Evolutionary conservation across 1,284 basidiomycete genomes (phyloP).

Genomic region (Trametes polyzona): DNA sequence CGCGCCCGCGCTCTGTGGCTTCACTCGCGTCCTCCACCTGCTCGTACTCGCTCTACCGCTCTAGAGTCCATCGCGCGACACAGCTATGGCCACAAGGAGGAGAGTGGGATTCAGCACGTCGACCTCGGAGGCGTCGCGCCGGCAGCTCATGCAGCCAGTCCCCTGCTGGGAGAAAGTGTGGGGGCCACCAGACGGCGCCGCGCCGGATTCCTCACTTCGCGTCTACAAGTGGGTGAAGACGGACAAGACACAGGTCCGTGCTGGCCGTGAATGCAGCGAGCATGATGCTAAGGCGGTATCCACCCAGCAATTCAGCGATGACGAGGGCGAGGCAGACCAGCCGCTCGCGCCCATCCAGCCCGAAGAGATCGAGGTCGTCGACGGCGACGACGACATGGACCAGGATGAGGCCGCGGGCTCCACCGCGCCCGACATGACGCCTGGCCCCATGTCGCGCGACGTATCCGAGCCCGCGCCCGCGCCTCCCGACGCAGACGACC

Average conservation of each 20-base stretch:
- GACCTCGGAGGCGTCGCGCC: conserved; percentile 75
- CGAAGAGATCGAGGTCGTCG: conserved; percentile 36
- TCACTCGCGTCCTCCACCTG: background rate
- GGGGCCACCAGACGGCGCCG: conserved; percentile 56
- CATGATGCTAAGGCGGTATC: no score
- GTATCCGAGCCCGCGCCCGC: conserved; percentile 38
- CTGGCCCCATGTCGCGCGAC: conserved; percentile 35
- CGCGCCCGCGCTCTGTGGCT: background rate
- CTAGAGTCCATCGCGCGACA: background rate
- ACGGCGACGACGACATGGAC: conserved; percentile 60
- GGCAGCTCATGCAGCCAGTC: conserved; percentile 82
- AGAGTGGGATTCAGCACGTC: conserved; percentile 76
- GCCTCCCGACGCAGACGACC: conserved; percentile 46
- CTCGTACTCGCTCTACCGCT: background rate
- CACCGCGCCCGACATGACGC: conserved; percentile 43
- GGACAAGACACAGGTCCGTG: conserved; percentile 67
- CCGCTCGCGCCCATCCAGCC: conserved; percentile 78
- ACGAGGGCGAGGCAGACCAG: conserved; percentile 75
- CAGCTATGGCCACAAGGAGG: conserved; percentile 65
- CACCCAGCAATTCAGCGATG: conserved; percentile 84
- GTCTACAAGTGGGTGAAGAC: conserved; percentile 77
- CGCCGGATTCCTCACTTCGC: conserved; percentile 61
- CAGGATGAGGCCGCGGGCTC: conserved; percentile 67
- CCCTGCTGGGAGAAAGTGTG: conserved; percentile 78
- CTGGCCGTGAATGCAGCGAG: no score